Base-by-base conservation (phyloP, 257 asterid species). In the Fraxinus anomala region DNA sequence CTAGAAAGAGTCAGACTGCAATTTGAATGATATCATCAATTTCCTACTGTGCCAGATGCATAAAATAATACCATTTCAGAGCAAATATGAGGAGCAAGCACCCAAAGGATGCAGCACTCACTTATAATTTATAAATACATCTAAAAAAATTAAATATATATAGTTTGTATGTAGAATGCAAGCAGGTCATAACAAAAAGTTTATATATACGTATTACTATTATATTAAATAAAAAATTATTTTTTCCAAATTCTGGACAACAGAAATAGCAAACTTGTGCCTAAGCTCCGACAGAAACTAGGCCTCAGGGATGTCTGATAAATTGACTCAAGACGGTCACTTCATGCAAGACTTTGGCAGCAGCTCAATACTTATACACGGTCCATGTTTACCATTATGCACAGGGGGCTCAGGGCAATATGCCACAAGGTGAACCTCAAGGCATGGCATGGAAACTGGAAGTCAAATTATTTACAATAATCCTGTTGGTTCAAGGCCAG, bases 351-450 rank as follows among this genome's bases (percentile, higher is more conserved):
- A 54, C 24, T 19, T 6, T 5, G 65, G 65, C 65, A 54, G 26
- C 65, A 54, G 26, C 9, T 54, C 65, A 1, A 54, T 8, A n/a
- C 26, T 19, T 19, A 6, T 51, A n/a, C 23, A n/a, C 24, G 1
- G 11, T n/a, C 65, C 65, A 54, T 54, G 0, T 54, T 42, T 1
- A 26, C 65, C 65, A 19, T 54, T 54, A 54, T 54, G 26, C 65
- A 54, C 65, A 5, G 65, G 26, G 1, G 26, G 26, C 65, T 6
- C 26, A n/a, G 65, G 65, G 65, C 26, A 17, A n/a, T 5, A 54
- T 54, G 26, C 65, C 65, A 54, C 65, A 54, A n/a, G 65, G 12
- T 54, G 65, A 54, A 54, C 65, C 14, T 63, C 69, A 63, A 24
- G 26, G 34, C 31, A 23, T 10, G 34, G 11, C 17, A 63, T 24